phyloP scores from a whole-genome alignment of 75 land plant species.

The Chamaecyparis obtusa region DNA sequence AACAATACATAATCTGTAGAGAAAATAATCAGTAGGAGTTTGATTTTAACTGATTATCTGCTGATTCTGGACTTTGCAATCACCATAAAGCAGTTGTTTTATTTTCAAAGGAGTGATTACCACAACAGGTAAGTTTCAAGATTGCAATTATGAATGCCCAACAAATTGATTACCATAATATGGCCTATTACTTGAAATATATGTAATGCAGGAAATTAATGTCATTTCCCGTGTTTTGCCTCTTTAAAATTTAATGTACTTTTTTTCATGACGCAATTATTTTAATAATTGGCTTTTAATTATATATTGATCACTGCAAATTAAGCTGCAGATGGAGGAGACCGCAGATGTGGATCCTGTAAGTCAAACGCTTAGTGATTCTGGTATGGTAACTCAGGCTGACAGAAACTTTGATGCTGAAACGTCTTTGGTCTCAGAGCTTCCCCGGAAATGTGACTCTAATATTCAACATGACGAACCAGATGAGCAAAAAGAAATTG shows the following conservation, averaged over 20 bases:
- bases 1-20: neutral
- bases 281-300: neutral
- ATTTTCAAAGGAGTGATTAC: neutral
- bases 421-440: neutral
- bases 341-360: neutral
- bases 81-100: neutral
- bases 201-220: neutral
- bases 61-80: neutral
- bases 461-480: neutral
- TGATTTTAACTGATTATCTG: neutral
- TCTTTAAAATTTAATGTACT: neutral
- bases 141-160: slow-evolving; percentile 3
- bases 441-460: neutral
- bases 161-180: neutral
- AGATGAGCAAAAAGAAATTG: neutral
- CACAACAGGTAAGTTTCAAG: neutral
- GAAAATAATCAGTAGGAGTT: neutral
- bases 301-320: neutral
- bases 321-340: neutral
- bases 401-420: neutral
- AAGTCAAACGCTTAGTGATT: neutral
- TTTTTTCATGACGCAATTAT: neutral
- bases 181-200: neutral
- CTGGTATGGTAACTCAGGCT: neutral
- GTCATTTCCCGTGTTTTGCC: neutral